phyloP scores from a whole-genome alignment of 2,329 filamentous ascomycete species.

The Stachybotrys echinatus region DNA sequence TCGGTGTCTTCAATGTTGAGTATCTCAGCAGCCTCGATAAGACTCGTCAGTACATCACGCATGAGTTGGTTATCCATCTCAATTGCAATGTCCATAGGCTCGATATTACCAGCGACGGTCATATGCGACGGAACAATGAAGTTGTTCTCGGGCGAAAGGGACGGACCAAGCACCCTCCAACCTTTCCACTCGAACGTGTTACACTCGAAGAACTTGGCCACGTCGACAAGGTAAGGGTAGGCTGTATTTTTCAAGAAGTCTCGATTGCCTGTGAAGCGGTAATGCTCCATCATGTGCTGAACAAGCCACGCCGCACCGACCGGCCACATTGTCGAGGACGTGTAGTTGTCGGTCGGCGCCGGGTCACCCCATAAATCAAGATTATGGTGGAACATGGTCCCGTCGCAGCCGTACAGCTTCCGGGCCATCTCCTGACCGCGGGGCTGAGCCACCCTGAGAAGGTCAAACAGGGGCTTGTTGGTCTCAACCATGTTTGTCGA shows the following conservation, averaged over 20 bases:
- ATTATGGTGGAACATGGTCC: conserved; percentile 23
- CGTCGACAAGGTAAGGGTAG: conserved; percentile 22
- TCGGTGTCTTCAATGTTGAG: conserved; percentile 4
- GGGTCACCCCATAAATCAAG: conserved; percentile 27
- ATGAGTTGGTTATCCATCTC: conserved; percentile 21
- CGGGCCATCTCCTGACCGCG: conserved; percentile 22
- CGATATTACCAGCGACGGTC: conserved; percentile 1
- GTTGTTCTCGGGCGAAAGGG: conserved; percentile 19
- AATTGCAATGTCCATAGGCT: conserved; percentile 12
- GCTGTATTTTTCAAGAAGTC: conserved; percentile 12
- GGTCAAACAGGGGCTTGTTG: conserved; percentile 26
- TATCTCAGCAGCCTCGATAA: conserved; percentile 4
- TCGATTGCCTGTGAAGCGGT: conserved; percentile 23
- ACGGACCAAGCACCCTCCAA: conserved; percentile 18
- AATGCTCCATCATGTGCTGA: conserved; percentile 32
- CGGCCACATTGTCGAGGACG: conserved; percentile 26
- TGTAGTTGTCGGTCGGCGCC: conserved; percentile 19
- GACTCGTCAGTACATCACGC: conserved; percentile 6
- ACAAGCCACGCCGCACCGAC: conserved; percentile 34
- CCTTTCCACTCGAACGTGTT: conserved; percentile 22
- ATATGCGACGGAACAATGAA: conserved; percentile 11
- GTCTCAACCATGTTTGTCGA: conserved; percentile 24
- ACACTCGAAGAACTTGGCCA: conserved; percentile 25
- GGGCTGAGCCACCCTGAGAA: conserved; percentile 19
- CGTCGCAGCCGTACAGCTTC: conserved; percentile 23